Conservation (phyloP, 169 alveolate genomes). For the Babesia bigemina region DNA sequence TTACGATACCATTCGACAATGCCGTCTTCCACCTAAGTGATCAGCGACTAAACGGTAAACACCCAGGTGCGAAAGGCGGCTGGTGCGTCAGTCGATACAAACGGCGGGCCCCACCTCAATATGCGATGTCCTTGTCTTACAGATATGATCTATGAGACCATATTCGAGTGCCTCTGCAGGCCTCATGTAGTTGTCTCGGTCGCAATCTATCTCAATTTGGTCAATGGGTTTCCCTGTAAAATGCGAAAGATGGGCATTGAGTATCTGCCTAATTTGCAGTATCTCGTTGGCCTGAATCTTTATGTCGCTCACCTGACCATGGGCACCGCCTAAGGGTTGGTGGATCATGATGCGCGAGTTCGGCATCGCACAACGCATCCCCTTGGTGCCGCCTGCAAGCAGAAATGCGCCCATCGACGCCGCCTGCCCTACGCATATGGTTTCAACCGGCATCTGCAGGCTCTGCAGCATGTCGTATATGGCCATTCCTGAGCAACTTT, state of each 20-base stretch:
- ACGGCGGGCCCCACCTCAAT: constrained; percentile 4
- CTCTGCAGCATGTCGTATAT: constrained; percentile 81
- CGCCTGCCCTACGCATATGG: constrained; percentile 84
- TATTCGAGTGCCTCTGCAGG: constrained; percentile 82
- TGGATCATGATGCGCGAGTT: constrained; percentile 87
- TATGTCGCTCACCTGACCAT: constrained; percentile 86
- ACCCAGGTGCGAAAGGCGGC: too few relatives aligned
- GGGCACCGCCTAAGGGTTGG: constrained; percentile 87
- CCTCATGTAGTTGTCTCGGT: constrained; percentile 83
- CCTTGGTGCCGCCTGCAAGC: constrained; percentile 85
- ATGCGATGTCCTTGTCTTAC: constrained; percentile 59
- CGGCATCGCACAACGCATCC: constrained; percentile 83
- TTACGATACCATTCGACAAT: too few relatives aligned
- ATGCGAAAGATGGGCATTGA: constrained; percentile 76
- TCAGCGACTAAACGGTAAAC: too few relatives aligned
- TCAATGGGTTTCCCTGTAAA: constrained; percentile 78
- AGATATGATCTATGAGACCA: constrained; percentile 81
- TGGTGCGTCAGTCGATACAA: neutral
- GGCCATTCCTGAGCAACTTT: constrained; percentile 75
- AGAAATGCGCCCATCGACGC: constrained; percentile 88
- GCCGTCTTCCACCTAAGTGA: too few relatives aligned
- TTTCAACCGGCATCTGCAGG: constrained; percentile 77
- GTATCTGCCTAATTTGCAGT: constrained; percentile 76
- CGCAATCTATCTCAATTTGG: constrained; percentile 77
- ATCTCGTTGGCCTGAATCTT: constrained; percentile 88